Percentiles rank a stretch among this genome's conserved stretches.
phyloP scores from a whole-genome alignment of 495 filamentous ascomycete species.

The Hypoxylon crocopeplum region DNA sequence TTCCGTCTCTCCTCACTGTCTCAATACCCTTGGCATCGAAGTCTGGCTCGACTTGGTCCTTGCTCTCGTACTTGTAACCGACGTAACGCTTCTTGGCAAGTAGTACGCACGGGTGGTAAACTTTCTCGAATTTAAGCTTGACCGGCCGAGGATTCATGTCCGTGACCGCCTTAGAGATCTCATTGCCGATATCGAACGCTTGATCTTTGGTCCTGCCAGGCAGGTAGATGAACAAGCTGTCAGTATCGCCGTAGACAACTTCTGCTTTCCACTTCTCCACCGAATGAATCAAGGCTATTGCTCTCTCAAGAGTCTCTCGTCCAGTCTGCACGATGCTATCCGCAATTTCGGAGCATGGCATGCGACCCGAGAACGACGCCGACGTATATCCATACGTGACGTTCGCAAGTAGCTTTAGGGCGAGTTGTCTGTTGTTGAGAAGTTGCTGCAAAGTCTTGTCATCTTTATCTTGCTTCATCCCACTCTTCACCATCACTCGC shows the following conservation, averaged over 20 bases:
- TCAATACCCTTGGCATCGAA: constrained; percentile 99
- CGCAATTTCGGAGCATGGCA: constrained; percentile 98
- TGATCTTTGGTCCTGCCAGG: constrained; percentile 85
- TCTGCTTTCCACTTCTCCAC: constrained; percentile 88
- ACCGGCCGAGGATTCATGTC: constrained; percentile 89
- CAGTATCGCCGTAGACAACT: constrained; percentile 97
- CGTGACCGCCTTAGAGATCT: constrained; percentile 90
- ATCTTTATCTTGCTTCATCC: constrained; percentile 94
- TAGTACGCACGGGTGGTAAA: constrained; percentile 92
- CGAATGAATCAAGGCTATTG: constrained; percentile 91
- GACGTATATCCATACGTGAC: constrained; percentile 99
- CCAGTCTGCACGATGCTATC: constrained; percentile 98
- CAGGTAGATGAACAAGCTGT: constrained; percentile 92
- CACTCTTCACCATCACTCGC: constrained; percentile 95
- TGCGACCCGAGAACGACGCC: constrained; percentile 91
- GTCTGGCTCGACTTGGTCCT: constrained; percentile 78
- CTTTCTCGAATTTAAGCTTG: constrained; percentile 98
- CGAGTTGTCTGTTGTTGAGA: constrained; percentile 91
- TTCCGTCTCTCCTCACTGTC: constrained; percentile 93
- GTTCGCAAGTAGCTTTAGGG: constrained; percentile 96
- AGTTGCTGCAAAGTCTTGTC: constrained; percentile 86
- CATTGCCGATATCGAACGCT: constrained; percentile 90
- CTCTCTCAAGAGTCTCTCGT: constrained; percentile 91
- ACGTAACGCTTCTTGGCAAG: constrained; percentile 98
- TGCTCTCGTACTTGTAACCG: constrained; percentile 93